Base-by-base conservation (phyloP, 1,284 basidiomycete genomes). In the Cutaneotrichosporon mucoides region DNA sequence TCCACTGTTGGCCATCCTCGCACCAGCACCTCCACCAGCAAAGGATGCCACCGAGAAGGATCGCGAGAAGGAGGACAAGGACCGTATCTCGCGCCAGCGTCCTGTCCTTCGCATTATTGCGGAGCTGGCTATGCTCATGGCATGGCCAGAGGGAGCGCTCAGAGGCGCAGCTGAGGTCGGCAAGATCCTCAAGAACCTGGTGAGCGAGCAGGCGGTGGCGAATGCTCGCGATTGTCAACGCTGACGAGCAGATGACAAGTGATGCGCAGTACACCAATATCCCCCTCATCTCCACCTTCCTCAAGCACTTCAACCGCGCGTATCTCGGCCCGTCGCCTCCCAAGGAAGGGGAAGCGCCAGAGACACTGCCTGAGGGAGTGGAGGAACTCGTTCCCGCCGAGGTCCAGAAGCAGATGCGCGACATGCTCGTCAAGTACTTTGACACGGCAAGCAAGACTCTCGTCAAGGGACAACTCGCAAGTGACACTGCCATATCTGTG, bases 351-450 rank as follows among this genome's bases (percentile, higher is more conserved):
- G 47, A 11, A 1, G 47, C 56, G 7, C 59, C 54, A 0, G 72
- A 71, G 16, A 42, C 55, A 6, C 53, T 70, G 1, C 58, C 73
- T 1, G 86, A 87, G 68, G 83, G 82, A 34, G 84, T 87, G 12
- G 66, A 71, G 42, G 89, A 90, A 68, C 80, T 94, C 6, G 84
- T 97, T 5, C 87, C 92, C 66, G 84, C 84, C 62, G 90, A 92
- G 43, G 85, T 89, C 59, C 86, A 91, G 53, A 88, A 89, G 68
- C 86, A 90, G 55, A 95, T 98, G 80, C 89, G 88, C 75, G 87
- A 89, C 66, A 89, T 97, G 83, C 92, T 94, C 68, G 88, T 91
- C 75, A 88, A 87, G 1, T 99, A 98, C 76, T 98, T 94, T 70
- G 90, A 93, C 12, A 90, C 83, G 41, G 89, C 98, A 0, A 85